Base-by-base conservation (phyloP, 75 land plant genomes). In the Picea glauca region DNA sequence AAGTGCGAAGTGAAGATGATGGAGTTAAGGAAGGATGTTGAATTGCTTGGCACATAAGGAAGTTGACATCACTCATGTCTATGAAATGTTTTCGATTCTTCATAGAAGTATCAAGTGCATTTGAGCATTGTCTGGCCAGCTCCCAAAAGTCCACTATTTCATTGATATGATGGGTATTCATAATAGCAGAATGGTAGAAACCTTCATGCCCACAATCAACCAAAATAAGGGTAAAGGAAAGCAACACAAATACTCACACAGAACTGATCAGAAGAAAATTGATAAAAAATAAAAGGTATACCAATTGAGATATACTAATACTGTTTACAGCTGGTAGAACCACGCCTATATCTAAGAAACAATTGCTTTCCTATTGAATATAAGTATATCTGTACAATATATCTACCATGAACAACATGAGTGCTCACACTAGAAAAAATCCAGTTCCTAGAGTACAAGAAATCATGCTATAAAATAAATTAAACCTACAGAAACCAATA, bases 11-110 rank as follows among this genome's bases (percentile, higher is more conserved):
- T 54, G 99, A 94, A 1, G 88, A 77, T 0, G 88, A 85, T 23
- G 95, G 98, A 0, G 99, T 96, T 21, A 94, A 82, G 33, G 78
- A 72, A 12, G 99, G 99, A 78, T 91, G 87, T 4, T 89, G 88
- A 26, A 94, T 88, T 58, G 98, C 98, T 81, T 90, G 96, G 78
- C 87, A 90, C 98, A 97, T 97, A 30, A 97, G 92, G 82, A 85
- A 93, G 84, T 92, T 94, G 56, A 97, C 86, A 65, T 97, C 98
- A 5, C 88, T 83, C 89, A 97, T 93, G 85, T 97, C 99, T 13
- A 90, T 80, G 79, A 94, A 95, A 78, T 96, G 98, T 81, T 96
- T 96, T 72, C 91, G 79, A 60, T 66, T 78, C 54, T 77, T 82
- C 74, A 87, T 87, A 15, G 95, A 85, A 57, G 83, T 86, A 23